A percentile compares a stretch with the other conserved stretches of the same genome.
phyloP scores from a whole-genome alignment of 1,284 basidiomycete species.

The Leucoagaricus sp. region DNA sequence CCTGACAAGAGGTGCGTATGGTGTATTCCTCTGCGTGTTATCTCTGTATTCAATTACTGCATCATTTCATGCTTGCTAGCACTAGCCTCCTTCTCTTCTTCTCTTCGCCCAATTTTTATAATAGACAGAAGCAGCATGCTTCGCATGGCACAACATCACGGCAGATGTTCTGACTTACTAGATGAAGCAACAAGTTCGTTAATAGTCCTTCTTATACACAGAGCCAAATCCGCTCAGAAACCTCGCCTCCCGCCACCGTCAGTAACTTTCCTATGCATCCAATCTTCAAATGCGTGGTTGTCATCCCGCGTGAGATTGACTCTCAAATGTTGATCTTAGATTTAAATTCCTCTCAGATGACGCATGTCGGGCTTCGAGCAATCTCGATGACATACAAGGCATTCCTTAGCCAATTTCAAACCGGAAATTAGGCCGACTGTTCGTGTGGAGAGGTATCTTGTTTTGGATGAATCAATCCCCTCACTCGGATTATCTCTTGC shows the following conservation, averaged over 20 bases:
- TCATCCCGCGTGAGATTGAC: too few species aligned
- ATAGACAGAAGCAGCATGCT: background rate
- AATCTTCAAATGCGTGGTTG: too few species aligned
- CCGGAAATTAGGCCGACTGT: background rate
- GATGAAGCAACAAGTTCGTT: background rate
- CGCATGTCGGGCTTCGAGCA: too few species aligned
- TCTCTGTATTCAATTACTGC: background rate
- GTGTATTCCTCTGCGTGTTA: background rate
- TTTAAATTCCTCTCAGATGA: too few species aligned
- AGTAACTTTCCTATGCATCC: background rate
- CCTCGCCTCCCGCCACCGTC: background rate
- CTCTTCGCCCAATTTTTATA: background rate
- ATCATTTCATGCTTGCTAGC: background rate
- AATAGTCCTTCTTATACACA: background rate
- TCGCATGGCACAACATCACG: background rate
- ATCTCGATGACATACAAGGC: too few species aligned
- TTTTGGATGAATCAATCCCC: background rate
- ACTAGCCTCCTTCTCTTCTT: background rate
- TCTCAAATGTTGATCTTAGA: too few species aligned
- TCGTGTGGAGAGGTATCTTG: background rate
- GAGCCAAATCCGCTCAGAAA: background rate
- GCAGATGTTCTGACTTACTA: background rate
- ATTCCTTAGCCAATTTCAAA: background rate
- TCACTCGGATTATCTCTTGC: background rate
- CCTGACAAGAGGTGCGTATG: background rate